Evolutionary conservation across 2,329 filamentous ascomycete species (phyloP).

Genomic region (Samsoniella hepiali): DNA sequence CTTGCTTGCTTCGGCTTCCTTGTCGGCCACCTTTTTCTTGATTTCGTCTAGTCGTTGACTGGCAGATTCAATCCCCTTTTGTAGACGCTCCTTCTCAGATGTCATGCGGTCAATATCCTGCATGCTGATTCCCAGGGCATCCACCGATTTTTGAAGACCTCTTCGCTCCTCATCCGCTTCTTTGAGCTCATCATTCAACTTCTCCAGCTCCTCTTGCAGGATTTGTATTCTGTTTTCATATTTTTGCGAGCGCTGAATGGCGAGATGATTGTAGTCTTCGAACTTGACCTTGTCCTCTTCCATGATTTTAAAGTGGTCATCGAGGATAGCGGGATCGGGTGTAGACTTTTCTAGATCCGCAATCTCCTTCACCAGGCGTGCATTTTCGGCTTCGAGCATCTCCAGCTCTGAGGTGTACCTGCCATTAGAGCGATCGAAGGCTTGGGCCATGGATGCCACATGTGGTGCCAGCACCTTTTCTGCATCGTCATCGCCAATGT

Average conservation of each 20-base stretch:
- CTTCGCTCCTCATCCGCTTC: constrained; percentile 80
- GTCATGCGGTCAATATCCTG: constrained; percentile 99
- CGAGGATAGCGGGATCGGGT: constrained; percentile 77
- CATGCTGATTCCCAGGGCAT: constrained; percentile 91
- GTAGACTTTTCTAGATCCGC: constrained; percentile 84
- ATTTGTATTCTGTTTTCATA: constrained; percentile 78
- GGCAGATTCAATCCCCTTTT: constrained; percentile 78
- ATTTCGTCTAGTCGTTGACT: constrained; percentile 75
- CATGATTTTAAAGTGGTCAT: constrained; percentile 88
- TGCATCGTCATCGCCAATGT: constrained; percentile 80
- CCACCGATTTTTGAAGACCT: constrained; percentile 78
- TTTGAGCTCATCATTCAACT: constrained; percentile 68
- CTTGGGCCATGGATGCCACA: constrained; percentile 78
- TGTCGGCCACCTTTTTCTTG: constrained; percentile 78
- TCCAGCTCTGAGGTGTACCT: constrained; percentile 82
- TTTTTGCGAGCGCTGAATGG: constrained; percentile 82
- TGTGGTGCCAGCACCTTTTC: constrained; percentile 78
- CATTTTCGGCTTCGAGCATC: constrained; percentile 81
- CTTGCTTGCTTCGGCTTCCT: constrained; percentile 79
- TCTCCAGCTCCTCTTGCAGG: constrained; percentile 82
- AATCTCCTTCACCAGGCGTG: constrained; percentile 77
- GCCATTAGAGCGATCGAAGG: constrained; percentile 81
- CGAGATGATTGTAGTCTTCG: constrained; percentile 85
- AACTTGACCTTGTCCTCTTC: constrained; percentile 95
- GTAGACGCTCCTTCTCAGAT: constrained; percentile 87